A percentile compares a stretch with the other conserved stretches of the same genome.
These are phyloP conservation scores for Nicotiana rustica DNA, from an alignment of 305 asterid genomes.

Conservation along the genomic window DNA sequence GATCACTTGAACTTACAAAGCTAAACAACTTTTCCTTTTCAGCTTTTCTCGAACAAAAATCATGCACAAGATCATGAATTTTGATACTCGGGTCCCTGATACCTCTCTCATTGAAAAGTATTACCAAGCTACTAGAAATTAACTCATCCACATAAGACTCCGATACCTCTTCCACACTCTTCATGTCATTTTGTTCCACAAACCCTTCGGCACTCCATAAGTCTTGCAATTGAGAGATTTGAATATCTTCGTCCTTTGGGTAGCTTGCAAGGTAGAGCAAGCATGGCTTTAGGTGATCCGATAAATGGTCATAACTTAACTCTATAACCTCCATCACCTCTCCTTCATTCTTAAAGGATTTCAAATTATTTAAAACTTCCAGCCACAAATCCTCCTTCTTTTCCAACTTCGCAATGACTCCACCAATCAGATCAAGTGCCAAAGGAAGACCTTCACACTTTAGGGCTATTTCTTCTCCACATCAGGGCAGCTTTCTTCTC, in stretches of 20 bases:
- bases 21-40: neutral
- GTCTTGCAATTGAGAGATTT: neutral
- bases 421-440: too few species aligned
- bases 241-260: neutral
- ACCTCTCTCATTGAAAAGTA: too few species aligned
- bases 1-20: neutral
- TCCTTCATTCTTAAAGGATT: neutral
- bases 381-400: slow-evolving; percentile 4
- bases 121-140: neutral
- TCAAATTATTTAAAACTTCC: slow-evolving; percentile 4
- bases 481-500: slow-evolving; percentile 14
- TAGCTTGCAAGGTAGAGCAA: neutral
- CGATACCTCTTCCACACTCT: neutral
- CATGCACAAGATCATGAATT: slow-evolving; percentile 29
- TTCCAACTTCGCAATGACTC: too few species aligned
- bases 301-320: neutral
- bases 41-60: neutral
- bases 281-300: neutral
- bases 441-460: too few species aligned
- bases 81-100: neutral
- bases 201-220: slow-evolving; percentile 31
- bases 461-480: slow-evolving; percentile 15
- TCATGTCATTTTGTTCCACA: neutral
- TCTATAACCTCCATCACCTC: neutral
- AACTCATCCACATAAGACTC: neutral